A percentile compares a stretch with the other conserved stretches of the same genome.
These are phyloP conservation scores for Gymnopilus junonius DNA, from an alignment of 768 basidiomycete species.

Conservation along the genomic window DNA sequence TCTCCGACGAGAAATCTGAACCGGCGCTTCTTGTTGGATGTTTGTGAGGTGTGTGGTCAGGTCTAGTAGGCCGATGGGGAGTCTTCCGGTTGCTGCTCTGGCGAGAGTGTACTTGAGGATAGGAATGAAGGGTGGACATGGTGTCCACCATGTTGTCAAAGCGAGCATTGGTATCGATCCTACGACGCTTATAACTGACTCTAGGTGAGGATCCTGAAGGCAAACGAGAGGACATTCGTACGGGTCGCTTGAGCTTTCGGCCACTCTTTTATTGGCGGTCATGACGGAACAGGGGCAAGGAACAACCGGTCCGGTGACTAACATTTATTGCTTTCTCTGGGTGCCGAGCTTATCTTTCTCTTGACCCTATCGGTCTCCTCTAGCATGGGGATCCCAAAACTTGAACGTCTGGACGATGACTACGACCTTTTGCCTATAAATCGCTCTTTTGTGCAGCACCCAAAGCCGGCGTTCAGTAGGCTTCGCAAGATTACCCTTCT, in stretches of 20 bases:
- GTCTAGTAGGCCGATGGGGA: not conserved
- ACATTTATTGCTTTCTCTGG: not conserved
- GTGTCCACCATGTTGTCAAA: constrained; percentile 72
- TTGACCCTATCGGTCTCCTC: not conserved
- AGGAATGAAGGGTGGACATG: constrained; percentile 43
- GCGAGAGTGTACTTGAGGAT: constrained; percentile 11
- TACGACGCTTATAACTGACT: constrained; percentile 49
- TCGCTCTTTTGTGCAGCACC: not conserved
- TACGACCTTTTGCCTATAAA: constrained; percentile 7
- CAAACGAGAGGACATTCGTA: not conserved
- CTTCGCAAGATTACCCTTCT: not conserved
- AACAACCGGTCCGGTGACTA: constrained; percentile 3
- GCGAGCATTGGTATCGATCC: constrained; percentile 48
- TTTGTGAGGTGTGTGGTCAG: constrained; percentile 36
- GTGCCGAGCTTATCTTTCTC: not conserved
- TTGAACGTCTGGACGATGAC: not conserved
- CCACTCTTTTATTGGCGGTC: not conserved
- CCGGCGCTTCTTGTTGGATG: constrained; percentile 39
- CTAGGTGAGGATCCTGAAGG: constrained; percentile 1
- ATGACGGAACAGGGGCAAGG: constrained; percentile 1
- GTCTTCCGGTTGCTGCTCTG: constrained; percentile 8
- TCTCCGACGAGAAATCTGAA: constrained; percentile 46
- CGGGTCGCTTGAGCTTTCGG: not conserved
- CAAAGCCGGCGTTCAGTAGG: not conserved
- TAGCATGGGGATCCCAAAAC: constrained; percentile 4